These are phyloP conservation scores for Paramecium pentaurelia DNA, from an alignment of 73 alveolate genomes.

Conservation along the genomic window DNA sequence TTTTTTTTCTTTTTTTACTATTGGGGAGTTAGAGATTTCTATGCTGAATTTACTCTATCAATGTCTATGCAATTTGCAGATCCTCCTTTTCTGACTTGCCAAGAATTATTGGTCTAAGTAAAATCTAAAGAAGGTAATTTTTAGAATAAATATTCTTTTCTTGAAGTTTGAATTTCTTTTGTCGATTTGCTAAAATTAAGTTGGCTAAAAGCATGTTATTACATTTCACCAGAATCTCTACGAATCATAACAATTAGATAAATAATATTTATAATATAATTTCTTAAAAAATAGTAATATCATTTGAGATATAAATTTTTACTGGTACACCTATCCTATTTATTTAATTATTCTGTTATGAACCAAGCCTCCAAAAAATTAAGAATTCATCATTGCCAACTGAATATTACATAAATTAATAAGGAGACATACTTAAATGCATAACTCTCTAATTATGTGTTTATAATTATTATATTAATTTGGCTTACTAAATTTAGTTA, in stretches of 20 bases:
- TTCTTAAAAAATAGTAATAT: background rate
- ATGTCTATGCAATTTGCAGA: background rate
- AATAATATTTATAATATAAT: background rate
- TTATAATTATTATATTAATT: conserved; percentile 87
- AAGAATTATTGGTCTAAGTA: background rate
- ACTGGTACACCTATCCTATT: background rate
- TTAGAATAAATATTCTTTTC: background rate
- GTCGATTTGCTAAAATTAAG: background rate
- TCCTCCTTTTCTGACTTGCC: background rate
- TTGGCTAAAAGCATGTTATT: background rate
- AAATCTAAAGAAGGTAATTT: background rate
- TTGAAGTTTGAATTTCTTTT: background rate
- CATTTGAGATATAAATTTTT: background rate
- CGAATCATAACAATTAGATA: background rate
- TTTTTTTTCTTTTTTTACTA: background rate
- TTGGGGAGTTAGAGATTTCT: background rate
- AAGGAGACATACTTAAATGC: conserved; percentile 94
- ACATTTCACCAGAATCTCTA: background rate
- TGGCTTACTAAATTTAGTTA: conserved; percentile 75
- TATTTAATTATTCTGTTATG: background rate
- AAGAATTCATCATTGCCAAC: conserved; percentile 99
- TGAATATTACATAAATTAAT: conserved; percentile 93
- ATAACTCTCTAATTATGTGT: conserved; percentile 95
- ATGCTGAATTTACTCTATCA: background rate
- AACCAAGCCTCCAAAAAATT: conserved; percentile 90